Evolutionary conservation across 768 basidiomycete species (phyloP), one percentile per base, ranked within the genome.

Genomic region (Candolleomyces eurysporus): DNA sequence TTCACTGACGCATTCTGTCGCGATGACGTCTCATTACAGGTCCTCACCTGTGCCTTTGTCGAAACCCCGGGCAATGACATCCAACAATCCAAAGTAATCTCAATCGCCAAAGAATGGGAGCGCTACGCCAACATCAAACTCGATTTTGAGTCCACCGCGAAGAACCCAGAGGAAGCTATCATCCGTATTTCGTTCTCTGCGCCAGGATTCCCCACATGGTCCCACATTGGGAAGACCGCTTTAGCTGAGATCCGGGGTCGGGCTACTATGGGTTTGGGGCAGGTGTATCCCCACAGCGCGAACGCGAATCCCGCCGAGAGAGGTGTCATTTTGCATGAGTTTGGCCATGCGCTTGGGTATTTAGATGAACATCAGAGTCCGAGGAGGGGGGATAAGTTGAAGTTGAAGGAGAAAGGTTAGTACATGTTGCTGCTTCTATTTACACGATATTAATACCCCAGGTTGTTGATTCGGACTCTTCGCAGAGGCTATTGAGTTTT

Each of bases 271-370:
- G 64, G 64, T 59, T 60, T 62, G 22, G 66, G 63, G 5, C 4
- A 4, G 26, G 62, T 61, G n/a, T n/a, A n/a, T n/a, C n/a, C n/a
- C n/a, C n/a, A n/a, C n/a, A n/a, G n/a, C n/a, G n/a, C n/a, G n/a
- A n/a, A n/a, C n/a, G n/a, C n/a, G n/a, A n/a, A n/a, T 19, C 51
- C 31, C 0, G 42, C 54, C 2, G 66, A 67, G 21, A 13, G 49
- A 5, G 66, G 66, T 21, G 61, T 63, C 14, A 65, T 67, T 32
- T 48, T 67, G 4, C 66, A 67, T 39, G 66, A 67, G 53, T 67
- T 67, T 43, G 66, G 66, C 1, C 66, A 65, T 53, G 57, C 61
- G 6, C 53, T 67, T 17, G 66, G 66, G 4, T 60, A 63, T 17
- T 32, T 62, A 40, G 64, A 67, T 39, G 66, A 65, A 48, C 66